Percentiles rank a stretch among this genome's conserved stretches.
Evolutionary conservation across 305 asterid genomes (phyloP).

Genomic region (Caryopteris hybrid): DNA sequence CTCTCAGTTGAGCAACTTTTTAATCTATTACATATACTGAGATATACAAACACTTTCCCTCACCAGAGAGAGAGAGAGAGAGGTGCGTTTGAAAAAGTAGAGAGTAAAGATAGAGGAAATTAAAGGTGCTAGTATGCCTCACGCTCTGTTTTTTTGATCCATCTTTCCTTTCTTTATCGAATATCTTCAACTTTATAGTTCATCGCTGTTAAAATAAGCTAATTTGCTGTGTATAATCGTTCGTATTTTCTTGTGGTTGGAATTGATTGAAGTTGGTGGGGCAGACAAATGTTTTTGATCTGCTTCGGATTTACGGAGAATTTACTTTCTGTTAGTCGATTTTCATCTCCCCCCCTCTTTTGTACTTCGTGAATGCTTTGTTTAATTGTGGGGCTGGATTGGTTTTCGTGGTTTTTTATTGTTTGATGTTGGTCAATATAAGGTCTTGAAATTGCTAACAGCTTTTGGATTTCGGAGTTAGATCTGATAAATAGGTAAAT

Average conservation of each 20-base stretch:
- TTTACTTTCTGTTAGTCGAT: conserved; percentile 30
- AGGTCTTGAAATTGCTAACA: conserved; percentile 1
- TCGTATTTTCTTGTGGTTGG: conserved; percentile 7
- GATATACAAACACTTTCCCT: conserved; percentile 6
- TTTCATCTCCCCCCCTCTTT: neutral
- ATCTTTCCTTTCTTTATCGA: conserved; percentile 12
- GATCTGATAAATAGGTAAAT: conserved; percentile 30
- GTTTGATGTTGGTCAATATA: conserved; percentile 6
- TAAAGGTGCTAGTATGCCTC: conserved; percentile 29
- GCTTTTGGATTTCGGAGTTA: conserved; percentile 9
- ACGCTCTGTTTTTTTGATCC: conserved; percentile 43
- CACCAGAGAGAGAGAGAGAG: conserved; percentile 1
- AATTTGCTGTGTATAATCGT: neutral
- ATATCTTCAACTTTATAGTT: conserved; percentile 17
- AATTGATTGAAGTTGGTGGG: conserved; percentile 15
- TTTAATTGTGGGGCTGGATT: conserved; percentile 7
- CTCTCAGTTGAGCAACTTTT: conserved; percentile 21
- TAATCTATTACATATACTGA: conserved; percentile 9
- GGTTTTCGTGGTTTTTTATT: conserved; percentile 1
- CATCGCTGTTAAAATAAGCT: conserved; percentile 11
- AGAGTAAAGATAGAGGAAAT: conserved; percentile 22
- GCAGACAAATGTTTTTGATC: conserved; percentile 26
- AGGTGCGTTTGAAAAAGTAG: conserved; percentile 27
- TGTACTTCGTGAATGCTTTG: neutral
- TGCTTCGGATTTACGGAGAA: conserved; percentile 27